Evolutionary conservation across 768 basidiomycete genomes (phyloP).

Genomic region (Kwoniella sp.): DNA sequence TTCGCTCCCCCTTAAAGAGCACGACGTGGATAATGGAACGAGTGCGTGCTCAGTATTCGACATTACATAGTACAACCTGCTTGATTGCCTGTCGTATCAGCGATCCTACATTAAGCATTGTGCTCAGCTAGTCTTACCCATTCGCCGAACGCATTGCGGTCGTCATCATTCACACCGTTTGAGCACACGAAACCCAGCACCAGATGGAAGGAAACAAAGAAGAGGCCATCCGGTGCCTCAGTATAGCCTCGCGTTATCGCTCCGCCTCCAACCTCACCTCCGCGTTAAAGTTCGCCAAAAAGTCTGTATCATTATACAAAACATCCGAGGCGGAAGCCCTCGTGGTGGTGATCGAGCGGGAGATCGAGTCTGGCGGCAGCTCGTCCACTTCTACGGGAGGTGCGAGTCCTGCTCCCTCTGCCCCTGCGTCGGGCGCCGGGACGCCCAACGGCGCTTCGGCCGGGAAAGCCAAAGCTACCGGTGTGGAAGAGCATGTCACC

Average conservation of each 20-base stretch:
- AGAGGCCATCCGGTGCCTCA: constrained; percentile 76
- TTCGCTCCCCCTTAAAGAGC: too few relatives aligned
- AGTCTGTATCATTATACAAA: constrained; percentile 75
- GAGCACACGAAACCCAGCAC: background rate
- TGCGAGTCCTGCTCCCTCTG: constrained; percentile 1
- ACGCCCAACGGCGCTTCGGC: constrained; percentile 27
- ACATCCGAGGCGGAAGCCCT: constrained; percentile 70
- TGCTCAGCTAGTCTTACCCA: too few relatives aligned
- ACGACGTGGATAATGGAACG: too few relatives aligned
- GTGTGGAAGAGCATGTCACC: constrained; percentile 52
- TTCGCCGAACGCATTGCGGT: too few relatives aligned
- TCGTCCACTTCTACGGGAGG: constrained; percentile 1
- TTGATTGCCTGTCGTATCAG: too few relatives aligned
- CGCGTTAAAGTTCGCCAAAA: constrained; percentile 83
- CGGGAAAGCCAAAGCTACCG: constrained; percentile 53
- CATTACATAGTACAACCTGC: too few relatives aligned
- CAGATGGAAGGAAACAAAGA: constrained; percentile 64
- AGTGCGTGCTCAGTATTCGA: too few relatives aligned
- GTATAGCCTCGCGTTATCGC: constrained; percentile 71
- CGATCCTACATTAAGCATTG: too few relatives aligned
- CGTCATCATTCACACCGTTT: too few relatives aligned
- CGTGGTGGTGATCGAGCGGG: constrained; percentile 63
- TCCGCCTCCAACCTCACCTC: constrained; percentile 67
- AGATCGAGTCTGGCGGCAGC: constrained; percentile 45
- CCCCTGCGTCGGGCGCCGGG: constrained; percentile 48